Percentiles rank a stretch among this genome's conserved stretches.
These are phyloP conservation scores for Collybia mongolica DNA, from an alignment of 768 basidiomycete species.

Conservation along the genomic window DNA sequence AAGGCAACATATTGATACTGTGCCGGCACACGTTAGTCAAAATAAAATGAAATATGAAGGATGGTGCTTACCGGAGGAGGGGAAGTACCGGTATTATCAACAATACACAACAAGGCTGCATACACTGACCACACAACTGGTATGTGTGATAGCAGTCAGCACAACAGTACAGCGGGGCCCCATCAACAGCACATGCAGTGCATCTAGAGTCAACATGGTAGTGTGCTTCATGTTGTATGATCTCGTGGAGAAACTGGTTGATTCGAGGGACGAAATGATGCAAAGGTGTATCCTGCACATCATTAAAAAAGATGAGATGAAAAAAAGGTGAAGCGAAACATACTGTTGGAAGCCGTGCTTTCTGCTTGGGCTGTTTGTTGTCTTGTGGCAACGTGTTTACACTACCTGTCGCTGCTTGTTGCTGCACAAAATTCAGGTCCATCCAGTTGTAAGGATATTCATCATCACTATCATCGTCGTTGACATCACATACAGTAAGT, in stretches of 20 bases:
- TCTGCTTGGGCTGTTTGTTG: too few species aligned
- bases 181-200: not conserved
- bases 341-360: too few species aligned
- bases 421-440: too few species aligned
- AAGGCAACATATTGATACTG: slow-evolving; percentile 20
- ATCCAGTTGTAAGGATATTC: too few species aligned
- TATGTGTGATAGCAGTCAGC: slow-evolving; percentile 12
- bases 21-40: not conserved
- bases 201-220: not conserved
- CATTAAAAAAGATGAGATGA: too few species aligned
- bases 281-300: too few species aligned
- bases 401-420: too few species aligned
- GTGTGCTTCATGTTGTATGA: not conserved
- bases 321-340: too few species aligned
- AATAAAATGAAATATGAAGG: slow-evolving; percentile 7
- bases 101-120: slow-evolving; percentile 14
- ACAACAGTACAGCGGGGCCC: slow-evolving; percentile 7
- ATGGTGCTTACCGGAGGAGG: not conserved
- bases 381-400: too few species aligned
- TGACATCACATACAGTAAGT: too few species aligned
- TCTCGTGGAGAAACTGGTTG: not conserved
- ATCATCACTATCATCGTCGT: too few species aligned
- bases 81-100: slow-evolving; percentile 9
- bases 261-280: too few species aligned
- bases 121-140: slow-evolving; percentile 14